Evolutionary conservation across 2,329 filamentous ascomycete species (phyloP).

Genomic region (Diaporthe longicolla): DNA sequence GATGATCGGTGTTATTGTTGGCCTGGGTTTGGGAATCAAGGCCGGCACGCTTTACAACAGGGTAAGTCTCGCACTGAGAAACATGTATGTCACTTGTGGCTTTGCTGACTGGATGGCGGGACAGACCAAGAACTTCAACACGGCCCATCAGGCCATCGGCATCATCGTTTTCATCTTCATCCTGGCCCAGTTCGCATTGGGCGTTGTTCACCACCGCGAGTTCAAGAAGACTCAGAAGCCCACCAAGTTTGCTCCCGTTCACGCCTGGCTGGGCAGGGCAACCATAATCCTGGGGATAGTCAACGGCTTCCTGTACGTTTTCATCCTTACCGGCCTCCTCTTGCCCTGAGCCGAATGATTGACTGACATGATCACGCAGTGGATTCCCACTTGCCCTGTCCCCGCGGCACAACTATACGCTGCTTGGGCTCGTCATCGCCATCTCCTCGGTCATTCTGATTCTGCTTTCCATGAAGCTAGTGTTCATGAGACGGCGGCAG

Average conservation of each 20-base stretch:
- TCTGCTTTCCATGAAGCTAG: slow-evolving; percentile 54
- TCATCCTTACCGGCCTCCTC: neutral
- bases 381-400: slow-evolving; percentile 71
- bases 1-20: slow-evolving; percentile 62
- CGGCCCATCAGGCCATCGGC: slow-evolving; percentile 72
- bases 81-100: no score
- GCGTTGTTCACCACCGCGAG: slow-evolving; percentile 68
- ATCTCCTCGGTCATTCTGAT: slow-evolving; percentile 57
- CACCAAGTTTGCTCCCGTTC: slow-evolving; percentile 66
- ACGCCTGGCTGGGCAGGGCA: slow-evolving; percentile 70
- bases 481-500: slow-evolving; percentile 50
- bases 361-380: slow-evolving; percentile 50
- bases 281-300: slow-evolving; percentile 67
- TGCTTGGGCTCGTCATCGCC: slow-evolving; percentile 63
- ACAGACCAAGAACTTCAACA: slow-evolving; percentile 67
- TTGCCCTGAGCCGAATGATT: no score
- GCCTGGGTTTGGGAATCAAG: slow-evolving; percentile 66
- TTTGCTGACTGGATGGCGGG: neutral
- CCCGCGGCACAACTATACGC: slow-evolving; percentile 60
- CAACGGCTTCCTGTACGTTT: slow-evolving; percentile 69
- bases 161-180: slow-evolving; percentile 66
- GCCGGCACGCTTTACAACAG: slow-evolving; percentile 68
- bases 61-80: slow-evolving; percentile 56
- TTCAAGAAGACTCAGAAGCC: slow-evolving; percentile 64
- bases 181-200: slow-evolving; percentile 67